Conservation (phyloP, 2,329 filamentous ascomycete genomes). For the Phyllosticta citribraziliensis region DNA sequence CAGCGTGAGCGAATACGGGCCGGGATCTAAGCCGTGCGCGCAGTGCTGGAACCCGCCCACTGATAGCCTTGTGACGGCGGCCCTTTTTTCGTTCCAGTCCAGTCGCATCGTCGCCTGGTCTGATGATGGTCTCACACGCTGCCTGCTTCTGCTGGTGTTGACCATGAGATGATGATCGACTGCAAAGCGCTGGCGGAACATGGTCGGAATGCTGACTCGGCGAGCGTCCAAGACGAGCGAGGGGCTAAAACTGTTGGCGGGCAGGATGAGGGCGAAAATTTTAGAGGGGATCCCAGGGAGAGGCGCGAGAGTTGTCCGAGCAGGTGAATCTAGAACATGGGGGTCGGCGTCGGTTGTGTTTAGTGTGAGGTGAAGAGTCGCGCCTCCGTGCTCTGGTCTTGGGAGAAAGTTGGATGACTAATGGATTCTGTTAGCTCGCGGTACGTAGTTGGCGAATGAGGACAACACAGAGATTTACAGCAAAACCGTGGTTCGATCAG, state of each 20-base stretch:
- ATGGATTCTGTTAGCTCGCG: too few relatives aligned
- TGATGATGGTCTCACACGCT: not conserved
- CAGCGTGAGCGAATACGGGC: conserved; percentile 4
- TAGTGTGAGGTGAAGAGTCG: too few relatives aligned
- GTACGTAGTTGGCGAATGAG: too few relatives aligned
- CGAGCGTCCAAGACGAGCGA: not conserved
- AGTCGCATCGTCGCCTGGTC: not conserved
- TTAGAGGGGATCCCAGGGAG: not conserved
- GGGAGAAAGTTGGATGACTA: not conserved
- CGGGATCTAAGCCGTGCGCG: conserved; percentile 1
- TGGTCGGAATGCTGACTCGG: not conserved
- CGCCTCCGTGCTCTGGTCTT: too few relatives aligned
- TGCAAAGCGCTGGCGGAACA: not conserved
- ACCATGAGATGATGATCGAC: not conserved
- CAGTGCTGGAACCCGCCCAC: not conserved
- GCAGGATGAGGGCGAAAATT: not conserved
- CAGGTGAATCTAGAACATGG: not conserved
- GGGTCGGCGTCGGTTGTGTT: not conserved
- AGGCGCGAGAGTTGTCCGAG: not conserved
- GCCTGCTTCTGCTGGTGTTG: not conserved
- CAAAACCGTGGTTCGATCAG: too few relatives aligned
- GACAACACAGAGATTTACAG: too few relatives aligned
- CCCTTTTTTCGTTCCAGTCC: not conserved
- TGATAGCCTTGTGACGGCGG: not conserved
- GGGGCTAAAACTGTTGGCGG: too few relatives aligned